phyloP scores from a whole-genome alignment of 2,329 filamentous ascomycete species.

The Alternaria incomplexa region DNA sequence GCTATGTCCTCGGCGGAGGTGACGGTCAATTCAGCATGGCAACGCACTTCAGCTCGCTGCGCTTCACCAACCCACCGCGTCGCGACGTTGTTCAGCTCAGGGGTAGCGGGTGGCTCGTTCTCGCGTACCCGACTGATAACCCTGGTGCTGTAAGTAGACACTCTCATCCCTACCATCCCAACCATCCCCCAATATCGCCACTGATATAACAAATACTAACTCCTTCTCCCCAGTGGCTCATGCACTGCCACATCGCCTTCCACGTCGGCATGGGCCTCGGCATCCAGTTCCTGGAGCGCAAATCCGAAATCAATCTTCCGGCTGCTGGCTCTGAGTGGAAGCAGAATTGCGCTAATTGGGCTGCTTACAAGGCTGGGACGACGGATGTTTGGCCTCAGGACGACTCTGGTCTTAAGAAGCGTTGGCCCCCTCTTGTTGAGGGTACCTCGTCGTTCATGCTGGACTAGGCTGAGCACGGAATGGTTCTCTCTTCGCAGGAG shows the following conservation, averaged over 20 bases:
- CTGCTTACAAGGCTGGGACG: conserved; percentile 18
- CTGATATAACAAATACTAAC: neutral
- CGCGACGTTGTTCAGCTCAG: conserved; percentile 44
- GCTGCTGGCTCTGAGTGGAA: conserved; percentile 30
- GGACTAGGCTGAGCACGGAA: neutral
- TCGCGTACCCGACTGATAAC: conserved; percentile 59
- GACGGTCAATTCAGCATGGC: conserved; percentile 35
- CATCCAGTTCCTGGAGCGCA: conserved; percentile 34
- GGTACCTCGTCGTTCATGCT: neutral
- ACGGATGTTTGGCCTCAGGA: conserved; percentile 43
- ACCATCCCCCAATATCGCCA: neutral
- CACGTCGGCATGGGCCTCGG: conserved; percentile 38
- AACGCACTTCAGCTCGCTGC: conserved; percentile 29
- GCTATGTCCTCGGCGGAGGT: conserved; percentile 34
- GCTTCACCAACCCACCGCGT: conserved; percentile 44
- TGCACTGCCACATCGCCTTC: conserved; percentile 39
- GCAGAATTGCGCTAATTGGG: conserved; percentile 37
- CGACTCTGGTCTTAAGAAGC: conserved; percentile 50
- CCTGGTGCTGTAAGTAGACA: conserved; percentile 48
- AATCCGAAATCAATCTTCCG: conserved; percentile 28
- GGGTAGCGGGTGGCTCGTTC: conserved; percentile 50
- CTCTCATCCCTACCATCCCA: neutral
- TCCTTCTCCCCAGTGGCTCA: conserved; percentile 26
- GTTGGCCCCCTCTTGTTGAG: conserved; percentile 28
- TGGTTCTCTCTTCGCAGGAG: too few species aligned